Evolutionary conservation across 2,329 filamentous ascomycete genomes (phyloP).

Genomic region (Neurospora crassa): DNA sequence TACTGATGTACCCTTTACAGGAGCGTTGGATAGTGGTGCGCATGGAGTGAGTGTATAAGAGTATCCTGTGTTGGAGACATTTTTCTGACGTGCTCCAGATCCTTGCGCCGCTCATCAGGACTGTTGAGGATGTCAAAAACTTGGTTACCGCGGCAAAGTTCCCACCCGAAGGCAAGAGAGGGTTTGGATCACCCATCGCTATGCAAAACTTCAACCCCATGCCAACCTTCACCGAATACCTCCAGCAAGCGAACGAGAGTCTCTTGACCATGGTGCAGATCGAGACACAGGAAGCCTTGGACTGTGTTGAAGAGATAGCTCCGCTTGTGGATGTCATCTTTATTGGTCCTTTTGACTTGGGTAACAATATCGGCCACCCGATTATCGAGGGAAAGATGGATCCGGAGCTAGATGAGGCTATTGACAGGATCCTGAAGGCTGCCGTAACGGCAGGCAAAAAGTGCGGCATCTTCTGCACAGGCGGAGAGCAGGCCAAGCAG

Average conservation of each 20-base stretch:
- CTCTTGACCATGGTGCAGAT: conserved; percentile 60
- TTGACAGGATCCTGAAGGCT: conserved; percentile 47
- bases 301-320: conserved; percentile 53
- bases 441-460: conserved; percentile 55
- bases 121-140: conserved; percentile 39
- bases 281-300: conserved; percentile 54
- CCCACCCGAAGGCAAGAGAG: conserved; percentile 42
- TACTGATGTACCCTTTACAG: conserved; percentile 23
- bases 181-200: conserved; percentile 46
- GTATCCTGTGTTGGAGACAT: neutral
- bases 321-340: conserved; percentile 54
- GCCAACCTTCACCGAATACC: conserved; percentile 43
- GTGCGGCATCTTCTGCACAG: conserved; percentile 49
- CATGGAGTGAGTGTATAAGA: conserved; percentile 36
- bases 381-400: conserved; percentile 51
- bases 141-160: conserved; percentile 46
- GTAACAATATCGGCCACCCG: conserved; percentile 52
- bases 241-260: conserved; percentile 45
- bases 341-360: conserved; percentile 57
- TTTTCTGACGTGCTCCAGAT: conserved; percentile 23
- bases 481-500: conserved; percentile 43
- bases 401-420: conserved; percentile 48
- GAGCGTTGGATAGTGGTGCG: conserved; percentile 48
- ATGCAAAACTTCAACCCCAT: conserved; percentile 38
- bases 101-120: conserved; percentile 44